Evolutionary conservation across 352 stramenopile genomes (phyloP).

Genomic region (Phytophthora citrophthora): DNA sequence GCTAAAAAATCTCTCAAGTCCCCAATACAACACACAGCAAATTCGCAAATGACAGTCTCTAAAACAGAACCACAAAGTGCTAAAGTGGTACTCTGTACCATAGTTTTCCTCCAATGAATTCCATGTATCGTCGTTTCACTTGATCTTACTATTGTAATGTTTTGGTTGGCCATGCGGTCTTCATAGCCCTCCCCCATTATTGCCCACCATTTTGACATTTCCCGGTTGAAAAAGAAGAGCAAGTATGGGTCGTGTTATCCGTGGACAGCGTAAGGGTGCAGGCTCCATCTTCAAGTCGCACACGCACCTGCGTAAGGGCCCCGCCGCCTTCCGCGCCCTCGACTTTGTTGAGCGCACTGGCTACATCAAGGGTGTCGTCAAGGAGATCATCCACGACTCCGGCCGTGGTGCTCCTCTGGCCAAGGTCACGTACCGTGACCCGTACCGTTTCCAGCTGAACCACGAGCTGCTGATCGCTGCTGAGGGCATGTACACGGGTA

Average conservation of each 20-base stretch:
- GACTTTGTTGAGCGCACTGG: slow-evolving; percentile 95
- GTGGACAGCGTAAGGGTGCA: slow-evolving; percentile 89
- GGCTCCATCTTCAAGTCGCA: slow-evolving; percentile 88
- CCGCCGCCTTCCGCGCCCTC: slow-evolving; percentile 72
- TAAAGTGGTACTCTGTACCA: slow-evolving; percentile 29
- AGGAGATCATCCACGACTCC: slow-evolving; percentile 99
- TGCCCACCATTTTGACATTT: slow-evolving; percentile 79
- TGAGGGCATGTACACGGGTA: slow-evolving; percentile 99
- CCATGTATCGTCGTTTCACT: neutral
- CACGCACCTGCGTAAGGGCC: slow-evolving; percentile 80
- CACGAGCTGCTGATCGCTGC: slow-evolving; percentile 97
- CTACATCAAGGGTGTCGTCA: slow-evolving; percentile 99
- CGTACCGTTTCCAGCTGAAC: slow-evolving; percentile 91
- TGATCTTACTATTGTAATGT: slow-evolving; percentile 7
- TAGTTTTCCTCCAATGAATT: slow-evolving; percentile 18
- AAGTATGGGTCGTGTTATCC: slow-evolving; percentile 89
- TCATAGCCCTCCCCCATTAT: neutral
- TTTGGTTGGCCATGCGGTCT: slow-evolving; percentile 28
- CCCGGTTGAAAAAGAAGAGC: slow-evolving; percentile 49
- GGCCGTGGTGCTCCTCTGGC: slow-evolving; percentile 97
- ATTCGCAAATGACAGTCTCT: slow-evolving; percentile 20
- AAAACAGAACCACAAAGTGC: neutral
- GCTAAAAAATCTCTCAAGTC: slow-evolving; percentile 38
- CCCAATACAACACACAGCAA: slow-evolving; percentile 4
- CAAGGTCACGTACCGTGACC: slow-evolving; percentile 94